These are phyloP conservation scores for Reticulascus tulasneorum DNA, from an alignment of 2,329 filamentous ascomycete species.

Conservation along the genomic window DNA sequence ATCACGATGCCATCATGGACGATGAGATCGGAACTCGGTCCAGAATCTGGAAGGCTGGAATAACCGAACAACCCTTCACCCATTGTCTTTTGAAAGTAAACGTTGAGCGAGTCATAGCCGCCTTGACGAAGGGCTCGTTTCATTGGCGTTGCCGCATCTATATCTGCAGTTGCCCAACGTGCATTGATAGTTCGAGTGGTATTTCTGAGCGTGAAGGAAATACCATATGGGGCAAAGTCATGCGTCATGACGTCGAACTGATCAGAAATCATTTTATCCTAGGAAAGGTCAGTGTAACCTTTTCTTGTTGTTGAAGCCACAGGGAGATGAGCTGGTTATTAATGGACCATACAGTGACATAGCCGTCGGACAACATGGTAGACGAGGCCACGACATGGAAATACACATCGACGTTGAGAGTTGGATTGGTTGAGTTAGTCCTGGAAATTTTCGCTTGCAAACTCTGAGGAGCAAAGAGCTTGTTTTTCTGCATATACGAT, in stretches of 20 bases:
- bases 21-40: slow-evolving; percentile 24
- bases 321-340: too few relatives aligned
- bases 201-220: slow-evolving; percentile 39
- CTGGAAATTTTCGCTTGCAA: too few relatives aligned
- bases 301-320: too few relatives aligned
- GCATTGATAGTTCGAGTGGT: slow-evolving; percentile 43
- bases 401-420: slow-evolving; percentile 33
- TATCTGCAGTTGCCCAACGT: slow-evolving; percentile 40
- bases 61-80: slow-evolving; percentile 5
- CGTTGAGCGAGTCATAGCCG: slow-evolving; percentile 36
- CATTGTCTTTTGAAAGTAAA: slow-evolving; percentile 36
- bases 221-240: slow-evolving; percentile 36
- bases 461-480: too few relatives aligned
- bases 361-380: slow-evolving; percentile 23
- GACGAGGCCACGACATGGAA: slow-evolving; percentile 45
- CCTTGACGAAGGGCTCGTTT: slow-evolving; percentile 42
- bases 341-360: slow-evolving; percentile 28
- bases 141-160: too few relatives aligned
- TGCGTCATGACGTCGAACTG: slow-evolving; percentile 43
- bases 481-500: too few relatives aligned
- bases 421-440: too few relatives aligned
- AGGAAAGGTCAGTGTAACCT: not conserved
- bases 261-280: slow-evolving; percentile 28
- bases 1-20: slow-evolving; percentile 36
- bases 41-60: slow-evolving; percentile 36